Evolutionary conservation across 169 alveolate species (phyloP).

Genomic region (Eimeria maxima): DNA sequence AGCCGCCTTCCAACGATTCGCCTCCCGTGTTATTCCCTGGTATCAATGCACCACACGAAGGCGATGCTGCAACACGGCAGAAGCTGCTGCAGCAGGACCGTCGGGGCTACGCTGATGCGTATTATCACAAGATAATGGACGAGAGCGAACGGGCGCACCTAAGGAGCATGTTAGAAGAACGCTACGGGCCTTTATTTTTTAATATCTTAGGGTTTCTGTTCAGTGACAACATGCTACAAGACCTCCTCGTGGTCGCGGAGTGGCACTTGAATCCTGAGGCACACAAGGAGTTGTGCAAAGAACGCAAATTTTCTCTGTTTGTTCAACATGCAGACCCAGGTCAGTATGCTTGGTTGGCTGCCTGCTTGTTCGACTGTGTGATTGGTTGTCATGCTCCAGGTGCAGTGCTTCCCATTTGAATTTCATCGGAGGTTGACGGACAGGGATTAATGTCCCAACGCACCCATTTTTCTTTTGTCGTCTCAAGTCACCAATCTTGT

Average conservation of each 20-base stretch:
- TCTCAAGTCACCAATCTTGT: not conserved
- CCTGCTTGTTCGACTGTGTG: no score
- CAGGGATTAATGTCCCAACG: no score
- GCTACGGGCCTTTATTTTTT: conserved; percentile 37
- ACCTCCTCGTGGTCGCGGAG: not conserved
- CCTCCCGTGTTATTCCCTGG: conserved; percentile 9
- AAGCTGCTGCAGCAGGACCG: not conserved
- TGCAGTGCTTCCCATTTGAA: no score
- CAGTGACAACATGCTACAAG: conserved; percentile 7
- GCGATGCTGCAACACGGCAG: conserved; percentile 10
- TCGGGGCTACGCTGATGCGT: not conserved
- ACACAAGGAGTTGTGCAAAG: not conserved
- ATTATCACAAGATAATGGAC: not conserved
- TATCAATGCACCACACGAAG: conserved; percentile 1
- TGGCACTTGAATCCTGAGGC: conserved; percentile 29
- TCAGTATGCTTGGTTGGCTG: not conserved
- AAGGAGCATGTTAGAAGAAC: not conserved
- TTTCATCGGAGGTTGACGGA: no score
- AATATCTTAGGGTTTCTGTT: not conserved
- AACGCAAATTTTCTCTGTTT: conserved; percentile 45
- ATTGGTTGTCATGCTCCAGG: no score
- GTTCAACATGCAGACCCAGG: not conserved
- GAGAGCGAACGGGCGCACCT: not conserved
- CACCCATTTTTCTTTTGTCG: no score
- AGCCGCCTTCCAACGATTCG: not conserved